Conservation (phyloP, 345 rosid genomes). For the Citrus trifoliata region DNA sequence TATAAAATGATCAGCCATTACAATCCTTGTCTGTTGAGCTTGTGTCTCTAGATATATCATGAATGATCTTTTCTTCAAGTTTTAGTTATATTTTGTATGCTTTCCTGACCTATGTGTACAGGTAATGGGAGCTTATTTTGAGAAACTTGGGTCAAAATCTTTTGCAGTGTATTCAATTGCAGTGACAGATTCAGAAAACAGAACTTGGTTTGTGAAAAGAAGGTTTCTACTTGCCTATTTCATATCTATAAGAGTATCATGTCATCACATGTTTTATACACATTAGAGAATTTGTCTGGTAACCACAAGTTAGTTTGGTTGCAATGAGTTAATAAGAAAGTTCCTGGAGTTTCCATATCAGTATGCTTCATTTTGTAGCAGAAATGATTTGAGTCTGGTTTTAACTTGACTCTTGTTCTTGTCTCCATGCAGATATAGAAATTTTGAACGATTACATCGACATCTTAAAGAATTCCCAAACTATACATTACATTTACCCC, state of each 20-base stretch:
- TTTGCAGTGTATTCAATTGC: conserved; percentile 99
- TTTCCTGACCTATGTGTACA: conserved; percentile 28
- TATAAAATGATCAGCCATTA: conserved; percentile 5
- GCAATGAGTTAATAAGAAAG: neutral
- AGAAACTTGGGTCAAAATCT: conserved; percentile 86
- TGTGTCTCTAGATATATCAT: neutral
- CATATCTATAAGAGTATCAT: neutral
- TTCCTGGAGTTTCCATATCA: conserved; percentile 15
- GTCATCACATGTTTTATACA: neutral
- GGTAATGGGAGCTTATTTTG: conserved; percentile 97
- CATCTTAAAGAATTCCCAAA: conserved; percentile 96
- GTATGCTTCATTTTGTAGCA: conserved; percentile 2
- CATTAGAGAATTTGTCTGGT: neutral
- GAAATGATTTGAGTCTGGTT: conserved; percentile 7
- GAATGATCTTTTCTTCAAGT: conserved; percentile 2
- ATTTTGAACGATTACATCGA: conserved; percentile 90
- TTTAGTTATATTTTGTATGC: conserved; percentile 6
- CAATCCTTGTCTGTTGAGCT: conserved; percentile 14
- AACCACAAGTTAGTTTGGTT: neutral
- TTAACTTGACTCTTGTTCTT: neutral
- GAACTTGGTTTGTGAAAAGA: conserved; percentile 95
- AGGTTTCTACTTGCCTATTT: conserved; percentile 55
- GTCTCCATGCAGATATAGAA: conserved; percentile 71
- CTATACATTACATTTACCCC: conserved; percentile 93
- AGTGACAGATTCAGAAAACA: conserved; percentile 74